A percentile compares a stretch with the other conserved stretches of the same genome.
Evolutionary conservation across 1,284 basidiomycete genomes (phyloP).

Genomic region (Pascua guehoae): DNA sequence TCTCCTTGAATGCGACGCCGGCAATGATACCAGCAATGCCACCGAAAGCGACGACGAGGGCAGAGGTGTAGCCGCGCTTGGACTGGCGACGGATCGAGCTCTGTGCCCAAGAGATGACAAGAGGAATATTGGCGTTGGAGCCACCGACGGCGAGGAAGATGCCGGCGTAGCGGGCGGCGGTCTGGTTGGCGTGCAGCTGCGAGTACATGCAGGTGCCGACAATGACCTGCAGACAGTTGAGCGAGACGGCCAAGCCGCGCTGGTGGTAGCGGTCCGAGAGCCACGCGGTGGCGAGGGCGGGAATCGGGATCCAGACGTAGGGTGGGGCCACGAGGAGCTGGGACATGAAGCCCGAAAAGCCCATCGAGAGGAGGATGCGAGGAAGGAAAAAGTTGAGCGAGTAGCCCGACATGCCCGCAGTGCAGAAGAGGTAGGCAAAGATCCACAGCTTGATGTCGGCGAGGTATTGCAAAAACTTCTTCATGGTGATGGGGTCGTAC

Average conservation of each 20-base stretch:
- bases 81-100: conserved; percentile 51
- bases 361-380: conserved; percentile 47
- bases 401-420: conserved; percentile 14
- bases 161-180: conserved; percentile 24
- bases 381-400: conserved; percentile 48
- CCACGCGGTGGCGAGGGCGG: conserved; percentile 40
- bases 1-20: conserved; percentile 34
- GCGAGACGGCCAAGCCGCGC: conserved; percentile 8
- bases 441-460: conserved; percentile 50
- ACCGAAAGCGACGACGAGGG: conserved; percentile 48
- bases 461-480: conserved; percentile 39
- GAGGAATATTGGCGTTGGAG: conserved; percentile 34
- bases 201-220: conserved; percentile 18
- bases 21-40: conserved; percentile 53
- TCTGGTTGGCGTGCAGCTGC: conserved; percentile 1
- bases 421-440: conserved; percentile 47
- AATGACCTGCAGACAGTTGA: conserved; percentile 12
- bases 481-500: conserved; percentile 44
- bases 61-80: conserved; percentile 45
- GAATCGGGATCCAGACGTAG: conserved; percentile 44
- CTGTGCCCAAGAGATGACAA: conserved; percentile 41
- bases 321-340: conserved; percentile 49
- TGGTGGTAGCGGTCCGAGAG: conserved; percentile 39
- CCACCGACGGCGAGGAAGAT: conserved; percentile 50
- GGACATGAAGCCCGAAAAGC: conserved; percentile 38